Base-by-base conservation (phyloP, 495 filamentous ascomycete genomes). In the Penicillium robsamsonii region DNA sequence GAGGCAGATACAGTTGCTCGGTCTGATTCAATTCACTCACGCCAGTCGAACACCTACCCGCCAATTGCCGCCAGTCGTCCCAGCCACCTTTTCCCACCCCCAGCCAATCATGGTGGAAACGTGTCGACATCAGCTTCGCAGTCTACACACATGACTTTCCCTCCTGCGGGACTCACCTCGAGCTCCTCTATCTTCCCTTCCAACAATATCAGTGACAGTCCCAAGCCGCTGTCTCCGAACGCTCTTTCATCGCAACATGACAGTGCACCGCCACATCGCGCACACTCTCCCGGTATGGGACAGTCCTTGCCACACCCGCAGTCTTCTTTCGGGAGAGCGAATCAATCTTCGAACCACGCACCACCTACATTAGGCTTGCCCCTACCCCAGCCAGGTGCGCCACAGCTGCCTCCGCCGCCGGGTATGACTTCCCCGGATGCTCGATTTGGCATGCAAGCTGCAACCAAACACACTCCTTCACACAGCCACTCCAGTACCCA, bases 151-250 rank as follows among this genome's bases (percentile, higher is more conserved):
- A 53, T 75, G 62, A 69, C 72, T 68, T 61, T 83, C 81, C 51
- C 69, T 60, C 78, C 69, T 66, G 73, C 61, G 69, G 77, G 64
- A 49, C 73, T 71, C 37, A 58, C 71, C 33, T 73, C 72, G 33
- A 66, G 67, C 43, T 63, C 81, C 5, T 83, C 88, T 7, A 79
- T 90, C 51, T 93, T 88, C 68, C 79, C 85, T 15, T 84, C 89
- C 55, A 79, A 67, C n/a, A 73, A 80, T 53, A 88, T 95, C 80
- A 92, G 87, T 4, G 92, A 96, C 66, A 93, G 88, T 59, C 90
- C 91, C 0, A 93, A 89, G 65, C 89, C 92, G 4, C 75, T 96
- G 31, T 96, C 91, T 33, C 92, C 92, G 4, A 84, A 82, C 60
- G 83, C 82, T 18, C 71, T 80, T 41, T 81, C 84, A 46, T 76